Base-by-base conservation (phyloP, 768 basidiomycete species). In the Boletus rufocinnamomeus region DNA sequence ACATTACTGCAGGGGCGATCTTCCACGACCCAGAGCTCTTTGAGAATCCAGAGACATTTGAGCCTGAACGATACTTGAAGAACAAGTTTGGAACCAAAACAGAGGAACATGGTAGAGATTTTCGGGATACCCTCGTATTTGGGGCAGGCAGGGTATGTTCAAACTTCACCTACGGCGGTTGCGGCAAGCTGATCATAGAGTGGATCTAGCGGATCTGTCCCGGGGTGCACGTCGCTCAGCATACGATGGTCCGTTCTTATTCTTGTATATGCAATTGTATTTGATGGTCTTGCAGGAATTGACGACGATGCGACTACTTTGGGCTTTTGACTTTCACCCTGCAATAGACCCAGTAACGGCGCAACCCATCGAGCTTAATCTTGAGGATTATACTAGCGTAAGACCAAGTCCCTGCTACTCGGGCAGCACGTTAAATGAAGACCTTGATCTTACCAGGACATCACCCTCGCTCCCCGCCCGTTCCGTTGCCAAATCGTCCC, bases 311-410 rank as follows among this genome's bases (percentile, higher is more conserved):
- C 55, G 48, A 6, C 40, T 56, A 6, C 48, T 56, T 56, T 56
- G 55, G 55, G 55, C 55, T 6, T 56, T 56, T 34, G 40, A 56
- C 32, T 56, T 56, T 43, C 48, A 27, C 8, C 55, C 55, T 14
- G 55, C 28, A n/a, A 41, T 27, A 4, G 55, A 56, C 37, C 40
- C 30, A 17, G 40, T 2, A 9, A 56, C 55, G 19, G 55, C n/a
- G n/a, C 38, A 27, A 43, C 23, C 40, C 11, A 50, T 56, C 19
- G 32, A 50, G n/a, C 38, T 50, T n/a, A 6, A 50, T 50, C 30
- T 50, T 2, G 43, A 56, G 32, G 40, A 56, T 17, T 56, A 56
- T 14, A 50, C 34, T 14, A 56, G 55, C 27, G 55, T 56, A 43
- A 56, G 55, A 43, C 14, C 38, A 11, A 14, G 9, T 8, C 30